Percentiles rank a stretch among this genome's conserved stretches.
Evolutionary conservation across 805 yeast species (phyloP).

Genomic region (Naumovozyma baii): DNA sequence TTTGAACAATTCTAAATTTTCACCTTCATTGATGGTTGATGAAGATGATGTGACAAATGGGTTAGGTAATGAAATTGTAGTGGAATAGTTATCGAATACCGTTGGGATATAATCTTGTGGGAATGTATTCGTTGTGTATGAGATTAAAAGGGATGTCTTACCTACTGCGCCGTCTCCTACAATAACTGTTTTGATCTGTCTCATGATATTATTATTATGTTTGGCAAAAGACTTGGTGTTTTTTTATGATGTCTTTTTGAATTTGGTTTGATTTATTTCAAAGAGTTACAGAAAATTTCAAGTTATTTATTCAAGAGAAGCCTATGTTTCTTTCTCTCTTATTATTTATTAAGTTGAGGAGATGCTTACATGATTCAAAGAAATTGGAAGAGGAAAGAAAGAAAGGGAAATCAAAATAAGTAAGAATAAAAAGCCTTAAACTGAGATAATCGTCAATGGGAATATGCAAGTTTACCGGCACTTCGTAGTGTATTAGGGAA

Average conservation of each 20-base stretch:
- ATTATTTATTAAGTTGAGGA: too few relatives aligned
- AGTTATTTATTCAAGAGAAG: too few relatives aligned
- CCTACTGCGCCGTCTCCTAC: slow-evolving; percentile 96
- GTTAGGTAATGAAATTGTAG: slow-evolving; percentile 49
- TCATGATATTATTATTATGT: slow-evolving; percentile 36
- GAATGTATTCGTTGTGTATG: slow-evolving; percentile 85
- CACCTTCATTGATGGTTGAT: neutral
- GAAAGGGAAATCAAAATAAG: too few relatives aligned
- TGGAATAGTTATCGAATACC: slow-evolving; percentile 85
- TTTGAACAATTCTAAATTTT: slow-evolving; percentile 53
- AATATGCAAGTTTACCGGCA: too few relatives aligned
- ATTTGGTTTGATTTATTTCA: too few relatives aligned
- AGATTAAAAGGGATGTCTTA: slow-evolving; percentile 77
- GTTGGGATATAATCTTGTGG: slow-evolving; percentile 93
- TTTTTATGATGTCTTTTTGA: neutral
- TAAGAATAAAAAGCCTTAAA: too few relatives aligned
- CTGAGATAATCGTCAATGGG: too few relatives aligned
- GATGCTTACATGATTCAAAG: too few relatives aligned
- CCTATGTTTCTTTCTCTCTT: too few relatives aligned
- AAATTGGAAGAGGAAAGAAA: too few relatives aligned
- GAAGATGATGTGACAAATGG: neutral
- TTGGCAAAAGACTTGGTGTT: neutral
- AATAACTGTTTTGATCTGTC: slow-evolving; percentile 84
- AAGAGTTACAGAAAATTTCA: too few relatives aligned
- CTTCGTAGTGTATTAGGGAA: too few relatives aligned